Base-by-base conservation (phyloP, 2,329 filamentous ascomycete species). In the Aotearoamyces nothofagi region DNA sequence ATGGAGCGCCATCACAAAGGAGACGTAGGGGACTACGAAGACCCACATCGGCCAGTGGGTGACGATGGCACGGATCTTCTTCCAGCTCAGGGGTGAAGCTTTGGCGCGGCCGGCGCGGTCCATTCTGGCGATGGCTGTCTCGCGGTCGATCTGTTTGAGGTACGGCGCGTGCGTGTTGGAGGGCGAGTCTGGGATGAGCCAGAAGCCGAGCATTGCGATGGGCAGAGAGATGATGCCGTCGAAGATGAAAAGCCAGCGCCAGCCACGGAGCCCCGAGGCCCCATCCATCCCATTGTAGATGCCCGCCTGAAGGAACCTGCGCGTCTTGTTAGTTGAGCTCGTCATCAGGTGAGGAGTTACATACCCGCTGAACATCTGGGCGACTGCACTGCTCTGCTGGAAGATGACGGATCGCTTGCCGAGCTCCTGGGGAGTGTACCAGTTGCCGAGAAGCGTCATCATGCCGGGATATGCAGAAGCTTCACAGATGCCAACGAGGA, bases 191-290 rank as follows among this genome's bases (percentile, higher is more conserved):
- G 45, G 43, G 13, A 46, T 39, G 12, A 50, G 28, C 22, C 42
- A 36, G 27, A 42, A 48, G 2, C 47, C 47, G 5, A 43, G 36
- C 5, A 50, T 14, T 12, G 42, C 45, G 15, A 51, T 40, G 9
- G 46, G 38, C 3, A 41, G 26, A 9, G 50, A 48, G 30, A 53
- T 49, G 9, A 52, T 31, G 3, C 55, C 56, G 32, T 60, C 57
- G 38, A 60, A 55, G 22, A 61, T 50, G 33, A 63, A 61, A 3
- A 61, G 49, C 61, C 61, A 66, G 26, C 66, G 51, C 69, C 69
- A 75, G 1, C 47, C 47, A n/a, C 32, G 35, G 9, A 56, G 44
- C 2, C 64, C 61, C 32, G 70, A 41, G 31, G 57, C 42, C 9
- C 55, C 54, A 14, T 52, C 45, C n/a, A 50, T 22, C 6, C 31